phyloP scores from a whole-genome alignment of 2,329 filamentous ascomycete genomes.

The Colletotrichum camelliae region DNA sequence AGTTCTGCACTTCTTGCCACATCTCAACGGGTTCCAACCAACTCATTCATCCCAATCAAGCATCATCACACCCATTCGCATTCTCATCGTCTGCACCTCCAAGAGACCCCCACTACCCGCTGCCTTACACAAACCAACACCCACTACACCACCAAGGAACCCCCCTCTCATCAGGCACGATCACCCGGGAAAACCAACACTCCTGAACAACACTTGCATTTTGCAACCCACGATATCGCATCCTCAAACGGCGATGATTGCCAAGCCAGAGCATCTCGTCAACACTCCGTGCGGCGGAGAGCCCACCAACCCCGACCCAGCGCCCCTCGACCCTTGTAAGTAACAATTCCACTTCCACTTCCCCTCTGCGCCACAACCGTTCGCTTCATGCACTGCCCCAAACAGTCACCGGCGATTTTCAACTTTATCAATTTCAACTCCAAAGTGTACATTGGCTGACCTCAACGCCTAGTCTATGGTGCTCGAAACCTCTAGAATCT shows the following conservation, averaged over 20 bases:
- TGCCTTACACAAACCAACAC: not conserved
- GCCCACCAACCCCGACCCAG: not conserved
- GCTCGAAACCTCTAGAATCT: not conserved
- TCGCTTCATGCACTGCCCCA: not conserved
- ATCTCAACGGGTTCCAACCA: not conserved
- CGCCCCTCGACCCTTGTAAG: conserved; percentile 7
- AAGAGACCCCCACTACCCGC: not conserved
- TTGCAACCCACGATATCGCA: not conserved
- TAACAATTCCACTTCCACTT: not conserved
- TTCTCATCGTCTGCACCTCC: not conserved
- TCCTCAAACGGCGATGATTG: not conserved
- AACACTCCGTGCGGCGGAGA: not conserved
- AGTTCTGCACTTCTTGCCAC: not conserved
- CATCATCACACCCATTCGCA: not conserved
- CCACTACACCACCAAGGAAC: not conserved
- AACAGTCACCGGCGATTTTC: not conserved
- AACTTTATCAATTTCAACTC: not conserved
- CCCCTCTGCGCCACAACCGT: not conserved
- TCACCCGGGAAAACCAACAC: not conserved
- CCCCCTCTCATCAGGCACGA: not conserved
- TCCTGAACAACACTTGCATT: not conserved
- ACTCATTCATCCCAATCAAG: not conserved
- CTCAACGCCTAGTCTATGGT: not conserved
- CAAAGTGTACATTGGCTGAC: not conserved
- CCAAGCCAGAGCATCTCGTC: not conserved